Evolutionary conservation across 805 yeast genomes (phyloP).

Genomic region (Metschnikowia reukaufii): DNA sequence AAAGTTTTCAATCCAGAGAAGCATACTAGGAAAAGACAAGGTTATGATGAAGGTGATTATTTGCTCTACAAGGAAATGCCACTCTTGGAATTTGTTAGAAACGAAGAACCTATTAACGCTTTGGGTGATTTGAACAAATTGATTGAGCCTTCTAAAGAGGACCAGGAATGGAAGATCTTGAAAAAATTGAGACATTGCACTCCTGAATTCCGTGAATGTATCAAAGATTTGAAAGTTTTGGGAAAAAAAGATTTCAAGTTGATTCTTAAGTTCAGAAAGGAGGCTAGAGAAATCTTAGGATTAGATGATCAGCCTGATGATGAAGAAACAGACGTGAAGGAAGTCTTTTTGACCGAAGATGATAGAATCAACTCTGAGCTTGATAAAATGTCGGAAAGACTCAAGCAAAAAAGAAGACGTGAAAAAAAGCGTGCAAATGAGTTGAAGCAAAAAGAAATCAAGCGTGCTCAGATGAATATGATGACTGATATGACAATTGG

Average conservation of each 20-base stretch:
- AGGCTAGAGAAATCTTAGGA: slow-evolving; percentile 76
- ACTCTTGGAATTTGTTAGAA: slow-evolving; percentile 75
- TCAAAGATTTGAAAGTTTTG: slow-evolving; percentile 88
- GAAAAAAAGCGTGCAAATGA: slow-evolving; percentile 84
- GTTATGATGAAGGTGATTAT: slow-evolving; percentile 94
- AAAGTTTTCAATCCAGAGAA: slow-evolving; percentile 93
- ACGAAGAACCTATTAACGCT: slow-evolving; percentile 79
- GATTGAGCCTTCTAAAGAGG: slow-evolving; percentile 51
- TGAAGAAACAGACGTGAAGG: slow-evolving; percentile 51
- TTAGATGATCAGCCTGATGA: slow-evolving; percentile 59
- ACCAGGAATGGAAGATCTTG: slow-evolving; percentile 71
- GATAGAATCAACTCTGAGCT: slow-evolving; percentile 87
- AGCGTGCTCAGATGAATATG: slow-evolving; percentile 95
- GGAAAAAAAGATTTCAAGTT: slow-evolving; percentile 92
- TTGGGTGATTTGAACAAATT: slow-evolving; percentile 74
- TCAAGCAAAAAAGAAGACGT: slow-evolving; percentile 67
- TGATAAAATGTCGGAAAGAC: slow-evolving; percentile 67
- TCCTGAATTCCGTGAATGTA: slow-evolving; percentile 73
- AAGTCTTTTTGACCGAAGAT: slow-evolving; percentile 77
- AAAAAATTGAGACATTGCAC: slow-evolving; percentile 76
- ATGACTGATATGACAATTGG: slow-evolving; percentile 90
- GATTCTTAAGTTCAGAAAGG: slow-evolving; percentile 84
- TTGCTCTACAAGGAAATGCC: slow-evolving; percentile 67
- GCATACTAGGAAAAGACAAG: slow-evolving; percentile 86
- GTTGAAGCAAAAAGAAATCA: slow-evolving; percentile 78